Evolutionary conservation across 306 rosid species (phyloP), one percentile per base, ranked within the genome.

Genomic region (Pterocarpus santalinus): DNA sequence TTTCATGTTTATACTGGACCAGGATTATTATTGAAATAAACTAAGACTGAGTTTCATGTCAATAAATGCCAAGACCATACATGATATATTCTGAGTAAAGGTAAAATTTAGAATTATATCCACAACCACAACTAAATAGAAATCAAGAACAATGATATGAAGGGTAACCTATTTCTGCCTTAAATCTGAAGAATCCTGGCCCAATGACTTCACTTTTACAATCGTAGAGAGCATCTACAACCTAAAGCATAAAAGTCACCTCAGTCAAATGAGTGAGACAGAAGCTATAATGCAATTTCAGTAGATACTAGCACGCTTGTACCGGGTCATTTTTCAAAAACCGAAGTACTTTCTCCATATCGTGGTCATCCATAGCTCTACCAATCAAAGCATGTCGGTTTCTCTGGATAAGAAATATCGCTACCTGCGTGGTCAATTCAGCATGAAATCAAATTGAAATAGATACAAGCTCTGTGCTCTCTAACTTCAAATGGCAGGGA

Each of bases 161-260:
- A 80, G 60, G 46, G 33, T 78, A 39, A 96, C 99, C 98, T 90
- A 96, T 94, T 89, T 96, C 99, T 58, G 98, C 99, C 83, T 96
- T 96, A 79, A 96, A 96, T 83, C 99, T 84, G 88, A 89, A 96
- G 91, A 91, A 93, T 60, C 99, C 98, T 65, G 99, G 99, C 39
- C 99, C 99, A 82, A 96, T 96, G 68, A 96, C 99, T 89, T 96
- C 99, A n/a, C 97, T 92, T 86, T 96, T 96, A 91, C 98, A 96
- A 84, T 96, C 99, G 85, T 94, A 96, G 77, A 94, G 85, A 57
- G 99, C 39, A 90, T 93, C 98, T 53, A 96, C 99, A 83, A 87
- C 99, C 99, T 96, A 83, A 53, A 79, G 49, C 68, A 78, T 58
- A 35, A 58, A 77, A 77, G n/a, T n/a, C 44, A 65, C 65, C 76